Base-by-base conservation (phyloP, 495 filamentous ascomycete species). In the Hypoxylon lienhwacheense region DNA sequence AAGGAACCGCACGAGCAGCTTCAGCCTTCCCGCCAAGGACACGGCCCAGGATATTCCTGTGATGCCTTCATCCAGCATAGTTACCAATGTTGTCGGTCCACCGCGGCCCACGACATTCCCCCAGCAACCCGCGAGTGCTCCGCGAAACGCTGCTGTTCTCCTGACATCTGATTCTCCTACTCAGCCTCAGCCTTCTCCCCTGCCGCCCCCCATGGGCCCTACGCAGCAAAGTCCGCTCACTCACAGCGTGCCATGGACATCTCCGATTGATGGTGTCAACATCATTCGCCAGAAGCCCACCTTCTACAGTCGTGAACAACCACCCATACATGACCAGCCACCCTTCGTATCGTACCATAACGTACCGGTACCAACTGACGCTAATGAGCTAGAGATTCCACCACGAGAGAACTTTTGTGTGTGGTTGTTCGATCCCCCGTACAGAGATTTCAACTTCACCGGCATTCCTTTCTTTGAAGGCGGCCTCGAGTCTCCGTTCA, bases 1-100 rank as follows among this genome's bases (percentile, higher is more conserved):
- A 63, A 74, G 96, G 29, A 91, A 96, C 68, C 87, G 91, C 47
- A 87, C 90, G 57, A 89, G 95, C 57, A 82, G 82, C 51, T 86
- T 86, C 68, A 73, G 81, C 58, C 71, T 81, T 42, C 71, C 66
- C 4, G 17, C 51, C 28, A 70, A 80, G 56, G 68, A 75, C 15
- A 51, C 64, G 22, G 63, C 65, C 0, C 66, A 68, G 31, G 61
- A 65, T 4, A 57, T 49, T 1, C 59, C 55, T 29, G 39, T 59
- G 10, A 71, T 64, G 52, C 50, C 67, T 14, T 62, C 67, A 4
- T 61, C 70, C 5, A 58, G 47, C 15, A 47, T 50, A 31, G 36
- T 41, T 40, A 58, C 65, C 2, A 68, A 58, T 46, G 49, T 49
- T 47, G 58, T 53, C 58, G 65, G 55, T 47, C 71, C 60, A 58